Evolutionary conservation across 23 red algal genomes (phyloP), one percentile per base, ranked within the genome.

Genomic region (Gracilaria caudata): DNA sequence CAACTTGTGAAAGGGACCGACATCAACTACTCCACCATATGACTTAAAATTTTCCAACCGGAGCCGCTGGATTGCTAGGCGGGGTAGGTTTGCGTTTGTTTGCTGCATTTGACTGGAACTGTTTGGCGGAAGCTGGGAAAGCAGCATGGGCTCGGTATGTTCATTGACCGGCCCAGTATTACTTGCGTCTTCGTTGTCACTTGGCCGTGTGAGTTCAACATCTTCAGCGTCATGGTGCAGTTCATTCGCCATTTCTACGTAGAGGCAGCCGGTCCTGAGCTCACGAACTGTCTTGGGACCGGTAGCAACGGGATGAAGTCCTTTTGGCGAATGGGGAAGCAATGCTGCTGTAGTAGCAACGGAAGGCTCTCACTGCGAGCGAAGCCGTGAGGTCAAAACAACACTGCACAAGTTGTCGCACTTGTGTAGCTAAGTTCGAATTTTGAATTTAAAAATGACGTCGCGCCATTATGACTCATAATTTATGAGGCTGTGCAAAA

Each of bases 1-100:
- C 26, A 49, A 81, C 73, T 92, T 94, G 78, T 99, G 97, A 44
- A 99, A 95, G 2, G 97, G 97, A 36, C 97, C 97, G 53, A 99
- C 93, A 51, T 76, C 51, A 46, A 99, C 93, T 46, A 53, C 63
- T 0, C 97, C 97, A 25, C 93, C 97, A 63, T 99, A 99, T 29
- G 83, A 91, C 84, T 99, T 99, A 80, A 99, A 99, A 56, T 99
- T 99, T 65, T 94, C 83, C 82, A 99, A 39, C n/a, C 17, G 33
- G 0, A 99, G 54, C 0, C 57, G 60, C 11, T 78, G 70, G 29
- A 99, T 99, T 24, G 89, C 86, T 28, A 99, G 83, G 26, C 95
- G 90, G 13, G 83, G 82, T 80, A 17, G 3, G 19, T 45, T 75
- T n/a, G n/a, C n/a, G n/a, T n/a, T n/a, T n/a, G n/a, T n/a, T 47